phyloP scores from a whole-genome alignment of 768 basidiomycete genomes.

The Gymnopilus junonius region DNA sequence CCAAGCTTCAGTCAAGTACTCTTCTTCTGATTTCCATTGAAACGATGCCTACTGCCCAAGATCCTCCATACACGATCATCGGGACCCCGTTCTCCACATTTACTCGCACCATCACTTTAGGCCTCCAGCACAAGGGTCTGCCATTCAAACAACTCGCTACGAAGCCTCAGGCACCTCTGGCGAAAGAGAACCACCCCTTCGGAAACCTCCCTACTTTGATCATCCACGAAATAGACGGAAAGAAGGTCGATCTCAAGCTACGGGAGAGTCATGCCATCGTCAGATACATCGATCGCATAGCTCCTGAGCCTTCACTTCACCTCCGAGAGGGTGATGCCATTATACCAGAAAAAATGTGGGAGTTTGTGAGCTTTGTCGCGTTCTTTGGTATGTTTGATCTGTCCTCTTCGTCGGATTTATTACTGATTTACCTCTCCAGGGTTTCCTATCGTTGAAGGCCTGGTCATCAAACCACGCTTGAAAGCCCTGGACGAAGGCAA shows the following conservation, averaged over 20 bases:
- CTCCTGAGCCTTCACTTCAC: slow-evolving; percentile 32
- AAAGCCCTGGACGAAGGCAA: slow-evolving; percentile 30
- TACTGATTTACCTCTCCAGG: slow-evolving; percentile 17
- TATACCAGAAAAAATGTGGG: slow-evolving; percentile 39
- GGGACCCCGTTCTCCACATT: slow-evolving; percentile 40
- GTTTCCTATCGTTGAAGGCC: slow-evolving; percentile 32
- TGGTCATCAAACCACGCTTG: slow-evolving; percentile 36
- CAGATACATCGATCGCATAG: slow-evolving; percentile 34
- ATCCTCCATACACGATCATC: slow-evolving; percentile 27
- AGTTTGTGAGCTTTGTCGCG: slow-evolving; percentile 33
- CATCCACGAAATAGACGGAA: slow-evolving; percentile 29
- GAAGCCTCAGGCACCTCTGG: slow-evolving; percentile 24
- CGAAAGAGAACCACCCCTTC: slow-evolving; percentile 32
- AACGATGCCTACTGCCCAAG: neutral
- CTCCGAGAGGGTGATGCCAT: slow-evolving; percentile 16
- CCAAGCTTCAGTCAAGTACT: neutral
- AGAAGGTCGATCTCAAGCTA: slow-evolving; percentile 27
- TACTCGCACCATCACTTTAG: slow-evolving; percentile 36
- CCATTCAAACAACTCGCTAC: slow-evolving; percentile 27
- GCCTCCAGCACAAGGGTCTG: slow-evolving; percentile 33
- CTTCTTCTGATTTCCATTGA: neutral
- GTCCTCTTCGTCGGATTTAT: neutral
- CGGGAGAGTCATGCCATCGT: slow-evolving; percentile 38
- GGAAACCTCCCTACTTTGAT: slow-evolving; percentile 36
- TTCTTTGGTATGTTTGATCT: slow-evolving; percentile 29